Evolutionary conservation across 2,329 filamentous ascomycete genomes (phyloP), one percentile per base, ranked within the genome.

Genomic region (Xylariales sp.): DNA sequence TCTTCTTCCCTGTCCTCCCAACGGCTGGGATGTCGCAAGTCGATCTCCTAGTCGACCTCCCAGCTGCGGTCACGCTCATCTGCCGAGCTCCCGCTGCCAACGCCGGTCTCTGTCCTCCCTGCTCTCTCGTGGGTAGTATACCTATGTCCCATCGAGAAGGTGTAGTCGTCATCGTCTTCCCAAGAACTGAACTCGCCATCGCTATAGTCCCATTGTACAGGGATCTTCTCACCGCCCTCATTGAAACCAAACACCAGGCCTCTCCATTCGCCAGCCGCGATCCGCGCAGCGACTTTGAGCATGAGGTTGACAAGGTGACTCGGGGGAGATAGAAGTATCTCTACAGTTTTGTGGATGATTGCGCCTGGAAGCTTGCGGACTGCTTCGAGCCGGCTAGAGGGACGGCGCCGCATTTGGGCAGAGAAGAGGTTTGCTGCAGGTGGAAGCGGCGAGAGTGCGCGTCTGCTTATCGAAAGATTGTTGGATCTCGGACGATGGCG

Each of bases 321-420:
- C 0, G 90, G 88, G n/a, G 88, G 88, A 0, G 86, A 81, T 11
- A 95, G 67, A 4, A 95, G 73, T 21, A 93, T 74, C 38, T 86
- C 81, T 48, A 78, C 82, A 0, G 88, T 89, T 63, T 87, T 90
- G 42, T 83, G 78, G 19, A 95, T 74, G 21, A 95, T 76, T 3
- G 80, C 75, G 38, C 78, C 68, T 1, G 80, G 76, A 21, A 84
- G 66, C 31, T 73, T 67, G 39, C 71, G 69, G 24, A 74, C 65
- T 0, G 69, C 64, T 25, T 66, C 63, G 4, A 75, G 52, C 5
- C 61, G 68, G 29, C 52, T 60, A 25, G 65, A 56, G 43, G 66
- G 60, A 35, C 64, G 56, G 28, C 63, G 53, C 29, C 48, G 54
- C 44, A 46, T 54, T 47, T 65, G 59, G 4, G 79, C 74, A 4